Evolutionary conservation across 2,329 filamentous ascomycete species (phyloP).

Genomic region (Trichoderma lentiforme): DNA sequence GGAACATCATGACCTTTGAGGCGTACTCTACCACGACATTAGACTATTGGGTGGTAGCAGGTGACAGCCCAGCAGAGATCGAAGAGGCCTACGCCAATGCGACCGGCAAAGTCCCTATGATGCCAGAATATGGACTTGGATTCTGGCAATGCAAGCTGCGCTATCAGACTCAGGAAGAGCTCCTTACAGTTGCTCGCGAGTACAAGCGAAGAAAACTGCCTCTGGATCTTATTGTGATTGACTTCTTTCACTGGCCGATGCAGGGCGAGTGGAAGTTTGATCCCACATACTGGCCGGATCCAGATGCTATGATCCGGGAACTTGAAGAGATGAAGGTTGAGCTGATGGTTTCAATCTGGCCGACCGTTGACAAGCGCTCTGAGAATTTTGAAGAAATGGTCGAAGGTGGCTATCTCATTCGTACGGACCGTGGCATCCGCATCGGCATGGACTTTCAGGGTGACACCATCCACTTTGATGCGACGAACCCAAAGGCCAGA

Average conservation of each 20-base stretch:
- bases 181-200: not conserved
- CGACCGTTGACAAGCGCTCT: not conserved
- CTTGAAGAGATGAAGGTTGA: not conserved
- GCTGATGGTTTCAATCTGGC: not conserved
- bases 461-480: not conserved
- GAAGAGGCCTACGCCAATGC: not conserved
- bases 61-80: not conserved
- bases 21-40: not conserved
- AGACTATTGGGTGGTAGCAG: not conserved
- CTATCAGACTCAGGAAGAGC: not conserved
- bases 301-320: constrained; percentile 57
- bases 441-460: not conserved
- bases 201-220: constrained; percentile 25
- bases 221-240: constrained; percentile 62
- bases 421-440: not conserved
- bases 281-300: constrained; percentile 61
- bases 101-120: not conserved
- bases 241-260: constrained; percentile 65
- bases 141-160: not conserved
- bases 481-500: not conserved
- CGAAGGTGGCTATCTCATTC: not conserved
- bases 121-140: not conserved
- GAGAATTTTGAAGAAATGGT: not conserved
- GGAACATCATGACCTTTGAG: not conserved
- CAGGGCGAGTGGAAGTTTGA: constrained; percentile 70